phyloP scores from a whole-genome alignment of 306 rosid genomes.

The Cucumis cinereus region DNA sequence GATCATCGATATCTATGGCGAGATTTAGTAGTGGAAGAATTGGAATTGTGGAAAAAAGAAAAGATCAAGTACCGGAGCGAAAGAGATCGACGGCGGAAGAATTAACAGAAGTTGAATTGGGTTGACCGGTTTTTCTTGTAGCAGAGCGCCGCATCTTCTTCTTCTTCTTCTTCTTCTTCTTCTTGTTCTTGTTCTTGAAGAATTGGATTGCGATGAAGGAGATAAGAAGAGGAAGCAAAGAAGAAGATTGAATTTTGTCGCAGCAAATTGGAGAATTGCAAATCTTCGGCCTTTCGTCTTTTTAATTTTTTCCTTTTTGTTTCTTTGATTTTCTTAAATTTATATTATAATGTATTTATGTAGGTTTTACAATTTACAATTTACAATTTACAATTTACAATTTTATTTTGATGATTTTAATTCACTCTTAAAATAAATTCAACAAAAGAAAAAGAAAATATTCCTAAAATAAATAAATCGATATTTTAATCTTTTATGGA shows the following conservation, averaged over 20 bases:
- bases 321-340: not conserved
- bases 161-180: conserved; percentile 26
- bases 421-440: not conserved
- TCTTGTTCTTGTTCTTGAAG: conserved; percentile 9
- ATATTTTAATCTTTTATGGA: no score
- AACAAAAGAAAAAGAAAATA: no score
- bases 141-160: conserved; percentile 76
- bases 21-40: no score
- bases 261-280: not conserved
- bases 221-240: not conserved
- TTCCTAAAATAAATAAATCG: no score
- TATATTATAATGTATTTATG: not conserved
- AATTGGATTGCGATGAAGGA: not conserved
- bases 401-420: no score
- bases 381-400: no score
- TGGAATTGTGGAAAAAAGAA: not conserved
- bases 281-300: not conserved
- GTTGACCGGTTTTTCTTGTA: conserved; percentile 60
- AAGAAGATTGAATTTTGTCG: not conserved
- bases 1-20: not conserved
- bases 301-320: not conserved
- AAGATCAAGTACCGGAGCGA: conserved; percentile 49
- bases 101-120: conserved; percentile 51
- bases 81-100: conserved; percentile 66
- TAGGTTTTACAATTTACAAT: not conserved